These are phyloP conservation scores for Pseudocercospora fuligena DNA, from an alignment of 2,329 filamentous ascomycete genomes.

Conservation along the genomic window DNA sequence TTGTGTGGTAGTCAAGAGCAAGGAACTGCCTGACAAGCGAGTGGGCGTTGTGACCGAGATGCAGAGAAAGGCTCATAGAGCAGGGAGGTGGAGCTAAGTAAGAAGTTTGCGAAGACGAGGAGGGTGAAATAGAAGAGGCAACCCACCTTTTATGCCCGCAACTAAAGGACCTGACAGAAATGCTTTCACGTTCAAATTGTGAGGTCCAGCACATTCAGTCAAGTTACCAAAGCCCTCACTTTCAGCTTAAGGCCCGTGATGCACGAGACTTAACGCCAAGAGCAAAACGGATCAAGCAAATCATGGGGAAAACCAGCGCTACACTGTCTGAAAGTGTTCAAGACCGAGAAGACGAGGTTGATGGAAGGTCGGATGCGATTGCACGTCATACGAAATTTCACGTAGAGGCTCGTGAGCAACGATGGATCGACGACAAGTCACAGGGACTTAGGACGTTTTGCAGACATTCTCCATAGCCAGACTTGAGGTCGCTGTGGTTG, in stretches of 20 bases:
- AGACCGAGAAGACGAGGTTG: not conserved
- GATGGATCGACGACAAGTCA: constrained; percentile 5
- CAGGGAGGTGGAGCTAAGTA: not conserved
- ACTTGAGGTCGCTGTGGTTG: constrained; percentile 17
- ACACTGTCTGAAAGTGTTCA: not conserved
- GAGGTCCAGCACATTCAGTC: constrained; percentile 2
- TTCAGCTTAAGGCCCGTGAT: not conserved
- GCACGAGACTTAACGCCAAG: constrained; percentile 17
- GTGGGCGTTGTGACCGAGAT: constrained; percentile 36
- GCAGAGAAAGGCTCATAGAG: constrained; percentile 33
- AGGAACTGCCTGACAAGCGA: constrained; percentile 34
- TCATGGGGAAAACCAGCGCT: not conserved
- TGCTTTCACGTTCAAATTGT: not conserved
- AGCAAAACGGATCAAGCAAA: not conserved
- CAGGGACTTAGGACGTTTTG: not conserved
- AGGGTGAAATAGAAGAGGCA: not conserved
- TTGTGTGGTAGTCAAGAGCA: constrained; percentile 21
- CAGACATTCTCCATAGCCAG: constrained; percentile 3
- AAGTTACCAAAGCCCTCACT: constrained; percentile 11
- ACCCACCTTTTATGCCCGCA: not conserved
- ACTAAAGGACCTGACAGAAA: not conserved
- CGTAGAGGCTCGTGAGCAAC: not conserved
- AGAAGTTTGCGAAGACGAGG: not conserved
- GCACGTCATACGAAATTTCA: not conserved
- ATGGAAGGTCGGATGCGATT: not conserved